Conservation (phyloP, 106 monocot species). For the Vanilla planifolia region DNA sequence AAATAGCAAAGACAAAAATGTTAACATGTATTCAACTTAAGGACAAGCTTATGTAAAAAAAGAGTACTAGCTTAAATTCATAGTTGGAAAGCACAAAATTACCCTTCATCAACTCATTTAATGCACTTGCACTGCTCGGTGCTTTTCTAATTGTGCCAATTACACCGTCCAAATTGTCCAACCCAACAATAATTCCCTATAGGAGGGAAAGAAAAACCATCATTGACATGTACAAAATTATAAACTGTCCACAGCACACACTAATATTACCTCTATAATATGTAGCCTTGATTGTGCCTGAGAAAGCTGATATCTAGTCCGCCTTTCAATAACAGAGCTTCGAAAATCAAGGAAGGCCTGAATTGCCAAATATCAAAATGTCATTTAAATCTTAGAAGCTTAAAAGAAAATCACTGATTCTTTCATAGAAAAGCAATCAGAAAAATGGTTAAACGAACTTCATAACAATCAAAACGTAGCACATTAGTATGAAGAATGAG, state of each 20-base stretch:
- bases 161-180: conserved; percentile 91
- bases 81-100: background rate
- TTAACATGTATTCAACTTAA: too few relatives aligned
- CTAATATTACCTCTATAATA: conserved; percentile 70
- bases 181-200: conserved; percentile 88
- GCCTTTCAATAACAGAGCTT: conserved; percentile 84
- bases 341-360: conserved; percentile 96
- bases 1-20: background rate
- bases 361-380: conserved; percentile 7
- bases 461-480: too few relatives aligned
- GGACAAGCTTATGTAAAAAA: too few relatives aligned
- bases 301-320: conserved; percentile 84
- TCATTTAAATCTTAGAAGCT: too few relatives aligned
- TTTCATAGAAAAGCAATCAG: too few relatives aligned
- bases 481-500: too few relatives aligned
- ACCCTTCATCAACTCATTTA: conserved; percentile 67
- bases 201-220: background rate
- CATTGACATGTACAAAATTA: background rate
- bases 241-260: background rate
- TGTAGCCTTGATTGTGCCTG: conserved; percentile 77
- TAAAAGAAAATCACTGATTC: too few relatives aligned
- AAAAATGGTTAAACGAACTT: too few relatives aligned
- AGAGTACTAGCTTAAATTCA: background rate
- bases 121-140: conserved; percentile 45
- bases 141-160: conserved; percentile 65